Conservation (phyloP, 1,284 basidiomycete species). For the Crepidotus sp. region DNA sequence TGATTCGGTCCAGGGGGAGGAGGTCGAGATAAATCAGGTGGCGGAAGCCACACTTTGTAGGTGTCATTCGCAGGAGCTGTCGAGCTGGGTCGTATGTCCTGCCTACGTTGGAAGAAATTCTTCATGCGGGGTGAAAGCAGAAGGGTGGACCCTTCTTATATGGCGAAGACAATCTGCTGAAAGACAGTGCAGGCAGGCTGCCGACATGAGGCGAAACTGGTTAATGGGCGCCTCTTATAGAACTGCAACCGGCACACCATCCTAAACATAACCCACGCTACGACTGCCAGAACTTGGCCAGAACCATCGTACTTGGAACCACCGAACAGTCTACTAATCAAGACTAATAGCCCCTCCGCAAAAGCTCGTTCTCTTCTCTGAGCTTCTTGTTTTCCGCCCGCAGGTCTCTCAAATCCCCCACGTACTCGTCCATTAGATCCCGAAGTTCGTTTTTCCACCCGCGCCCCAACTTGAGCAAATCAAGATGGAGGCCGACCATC, state of each 20-base stretch:
- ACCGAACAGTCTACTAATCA: not conserved
- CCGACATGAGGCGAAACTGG: constrained; percentile 41
- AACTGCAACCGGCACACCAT: not conserved
- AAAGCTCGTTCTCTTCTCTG: constrained; percentile 56
- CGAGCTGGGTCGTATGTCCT: constrained; percentile 29
- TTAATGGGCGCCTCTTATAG: constrained; percentile 21
- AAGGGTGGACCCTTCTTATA: constrained; percentile 1
- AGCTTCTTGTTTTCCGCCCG: constrained; percentile 31
- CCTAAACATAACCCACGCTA: not conserved
- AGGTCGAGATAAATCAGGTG: constrained; percentile 13
- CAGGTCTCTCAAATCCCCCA: constrained; percentile 46
- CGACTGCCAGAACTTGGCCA: not conserved
- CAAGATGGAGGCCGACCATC: constrained; percentile 63
- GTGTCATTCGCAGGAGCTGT: constrained; percentile 12
- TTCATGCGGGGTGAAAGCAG: constrained; percentile 35
- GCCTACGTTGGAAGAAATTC: constrained; percentile 40
- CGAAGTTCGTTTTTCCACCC: constrained; percentile 56
- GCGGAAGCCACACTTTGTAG: constrained; percentile 26
- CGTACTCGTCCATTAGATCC: constrained; percentile 49
- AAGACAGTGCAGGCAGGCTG: constrained; percentile 21
- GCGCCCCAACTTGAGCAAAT: constrained; percentile 59
- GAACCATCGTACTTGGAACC: too few relatives aligned
- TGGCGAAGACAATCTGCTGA: constrained; percentile 12
- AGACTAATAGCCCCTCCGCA: constrained; percentile 49
- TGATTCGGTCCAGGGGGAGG: constrained; percentile 2